Evolutionary conservation across 306 rosid species (phyloP).

Genomic region (Quercus variabilis): DNA sequence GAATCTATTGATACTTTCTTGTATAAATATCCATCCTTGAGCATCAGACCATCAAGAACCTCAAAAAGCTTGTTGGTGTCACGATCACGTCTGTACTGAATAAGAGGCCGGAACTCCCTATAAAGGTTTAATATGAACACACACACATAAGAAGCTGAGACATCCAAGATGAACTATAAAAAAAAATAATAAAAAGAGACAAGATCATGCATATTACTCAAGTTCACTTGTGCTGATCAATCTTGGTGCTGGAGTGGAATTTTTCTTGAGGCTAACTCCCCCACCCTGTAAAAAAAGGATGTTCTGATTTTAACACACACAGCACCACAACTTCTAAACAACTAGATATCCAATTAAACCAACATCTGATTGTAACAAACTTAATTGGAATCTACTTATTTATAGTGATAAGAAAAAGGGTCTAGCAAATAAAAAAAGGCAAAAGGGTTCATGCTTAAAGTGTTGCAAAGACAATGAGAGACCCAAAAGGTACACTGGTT

Average conservation of each 20-base stretch:
- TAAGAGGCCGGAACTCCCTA: slow-evolving; percentile 94
- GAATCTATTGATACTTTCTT: slow-evolving; percentile 83
- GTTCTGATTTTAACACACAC: neutral
- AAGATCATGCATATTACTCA: slow-evolving; percentile 50
- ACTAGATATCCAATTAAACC: neutral
- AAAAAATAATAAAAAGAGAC: neutral
- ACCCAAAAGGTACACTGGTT: too few relatives aligned
- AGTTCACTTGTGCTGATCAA: slow-evolving; percentile 89
- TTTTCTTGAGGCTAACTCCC: slow-evolving; percentile 59
- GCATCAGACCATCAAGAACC: slow-evolving; percentile 74
- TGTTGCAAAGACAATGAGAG: too few relatives aligned
- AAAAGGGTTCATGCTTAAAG: too few relatives aligned
- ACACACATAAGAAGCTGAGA: slow-evolving; percentile 8
- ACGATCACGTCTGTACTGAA: slow-evolving; percentile 62
- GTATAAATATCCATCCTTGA: slow-evolving; percentile 83
- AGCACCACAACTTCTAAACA: neutral
- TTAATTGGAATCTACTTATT: too few relatives aligned
- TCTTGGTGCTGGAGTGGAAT: slow-evolving; percentile 68
- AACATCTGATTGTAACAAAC: neutral
- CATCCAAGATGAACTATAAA: neutral
- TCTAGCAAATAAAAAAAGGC: too few relatives aligned
- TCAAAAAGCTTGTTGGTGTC: slow-evolving; percentile 65
- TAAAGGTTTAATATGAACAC: slow-evolving; percentile 12
- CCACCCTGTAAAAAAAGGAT: slow-evolving; percentile 61
- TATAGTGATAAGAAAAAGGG: too few relatives aligned